Evolutionary conservation across 768 basidiomycete species (phyloP).

Genomic region (Suillus subalutaceus): DNA sequence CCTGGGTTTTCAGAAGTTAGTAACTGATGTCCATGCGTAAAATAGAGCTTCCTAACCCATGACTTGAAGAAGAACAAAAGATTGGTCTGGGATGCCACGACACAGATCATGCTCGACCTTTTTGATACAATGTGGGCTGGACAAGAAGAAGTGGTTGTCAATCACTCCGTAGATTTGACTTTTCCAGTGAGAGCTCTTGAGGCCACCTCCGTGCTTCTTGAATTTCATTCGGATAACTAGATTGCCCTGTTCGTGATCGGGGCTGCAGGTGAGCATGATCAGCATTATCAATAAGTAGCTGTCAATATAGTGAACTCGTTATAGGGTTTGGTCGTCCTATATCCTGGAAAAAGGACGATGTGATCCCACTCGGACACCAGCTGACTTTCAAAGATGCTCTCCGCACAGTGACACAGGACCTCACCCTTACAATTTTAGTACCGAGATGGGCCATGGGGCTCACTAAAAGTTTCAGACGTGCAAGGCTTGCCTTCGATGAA

Average conservation of each 20-base stretch:
- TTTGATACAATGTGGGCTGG: constrained; percentile 53
- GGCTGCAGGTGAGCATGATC: constrained; percentile 43
- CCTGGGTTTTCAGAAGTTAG: constrained; percentile 56
- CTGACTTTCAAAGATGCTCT: constrained; percentile 54
- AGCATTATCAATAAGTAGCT: background rate
- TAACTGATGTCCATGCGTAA: background rate
- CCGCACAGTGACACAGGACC: constrained; percentile 42
- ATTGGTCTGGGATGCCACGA: constrained; percentile 52
- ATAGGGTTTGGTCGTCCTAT: constrained; percentile 55
- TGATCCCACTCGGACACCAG: constrained; percentile 44
- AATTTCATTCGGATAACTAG: constrained; percentile 30
- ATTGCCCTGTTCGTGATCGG: constrained; percentile 60
- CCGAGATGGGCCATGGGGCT: constrained; percentile 44
- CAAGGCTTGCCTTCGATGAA: constrained; percentile 45
- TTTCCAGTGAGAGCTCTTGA: constrained; percentile 43
- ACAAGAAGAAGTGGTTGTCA: constrained; percentile 40
- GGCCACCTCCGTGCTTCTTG: constrained; percentile 21
- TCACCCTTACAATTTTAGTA: constrained; percentile 40
- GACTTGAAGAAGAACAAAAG: constrained; percentile 25
- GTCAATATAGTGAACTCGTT: background rate
- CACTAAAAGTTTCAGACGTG: constrained; percentile 35
- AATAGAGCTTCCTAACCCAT: background rate
- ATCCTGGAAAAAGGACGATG: constrained; percentile 49
- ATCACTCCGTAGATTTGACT: constrained; percentile 55
- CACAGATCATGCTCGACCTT: constrained; percentile 44